These are phyloP conservation scores for Triticum turgidum DNA, from an alignment of 176 grass and related monocot genomes.

Conservation along the genomic window DNA sequence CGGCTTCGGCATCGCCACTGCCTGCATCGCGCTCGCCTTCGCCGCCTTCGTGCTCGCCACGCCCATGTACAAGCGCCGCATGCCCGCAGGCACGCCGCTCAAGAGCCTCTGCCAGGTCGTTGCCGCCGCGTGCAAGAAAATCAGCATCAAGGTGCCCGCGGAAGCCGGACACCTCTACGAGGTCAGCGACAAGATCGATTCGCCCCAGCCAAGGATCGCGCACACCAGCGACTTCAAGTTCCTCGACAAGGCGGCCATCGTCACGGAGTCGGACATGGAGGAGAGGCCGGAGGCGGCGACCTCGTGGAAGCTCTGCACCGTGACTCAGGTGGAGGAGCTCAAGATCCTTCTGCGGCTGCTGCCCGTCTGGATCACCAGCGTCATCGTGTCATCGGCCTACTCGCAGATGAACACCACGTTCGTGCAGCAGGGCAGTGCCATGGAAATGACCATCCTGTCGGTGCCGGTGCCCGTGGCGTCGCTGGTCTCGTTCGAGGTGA, in stretches of 20 bases:
- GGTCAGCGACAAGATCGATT: conserved; percentile 39
- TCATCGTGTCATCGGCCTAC: conserved; percentile 55
- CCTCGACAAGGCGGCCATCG: conserved; percentile 60
- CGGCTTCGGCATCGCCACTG: conserved; percentile 60
- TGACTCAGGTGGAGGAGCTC: conserved; percentile 80
- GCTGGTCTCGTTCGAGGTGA: conserved; percentile 55
- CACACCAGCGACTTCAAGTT: conserved; percentile 59
- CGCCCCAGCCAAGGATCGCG: conserved; percentile 37
- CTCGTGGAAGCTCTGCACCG: conserved; percentile 51
- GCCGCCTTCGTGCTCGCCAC: conserved; percentile 54
- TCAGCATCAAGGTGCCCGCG: conserved; percentile 2
- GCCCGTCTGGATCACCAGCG: conserved; percentile 62
- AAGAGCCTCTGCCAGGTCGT: conserved; percentile 59
- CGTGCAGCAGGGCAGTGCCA: conserved; percentile 69
- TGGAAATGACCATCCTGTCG: conserved; percentile 51
- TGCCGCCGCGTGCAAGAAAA: conserved; percentile 52
- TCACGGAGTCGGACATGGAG: conserved; percentile 47
- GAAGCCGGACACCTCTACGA: conserved; percentile 50
- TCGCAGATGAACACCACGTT: conserved; percentile 79
- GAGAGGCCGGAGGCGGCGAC: conserved; percentile 18
- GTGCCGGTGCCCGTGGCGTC: conserved; percentile 58
- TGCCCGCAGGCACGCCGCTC: conserved; percentile 60
- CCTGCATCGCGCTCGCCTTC: conserved; percentile 61
- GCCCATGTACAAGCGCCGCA: conserved; percentile 47
- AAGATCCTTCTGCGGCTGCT: conserved; percentile 62